phyloP scores from a whole-genome alignment of 495 filamentous ascomycete genomes.

The Talaromyces nanjingensis region DNA sequence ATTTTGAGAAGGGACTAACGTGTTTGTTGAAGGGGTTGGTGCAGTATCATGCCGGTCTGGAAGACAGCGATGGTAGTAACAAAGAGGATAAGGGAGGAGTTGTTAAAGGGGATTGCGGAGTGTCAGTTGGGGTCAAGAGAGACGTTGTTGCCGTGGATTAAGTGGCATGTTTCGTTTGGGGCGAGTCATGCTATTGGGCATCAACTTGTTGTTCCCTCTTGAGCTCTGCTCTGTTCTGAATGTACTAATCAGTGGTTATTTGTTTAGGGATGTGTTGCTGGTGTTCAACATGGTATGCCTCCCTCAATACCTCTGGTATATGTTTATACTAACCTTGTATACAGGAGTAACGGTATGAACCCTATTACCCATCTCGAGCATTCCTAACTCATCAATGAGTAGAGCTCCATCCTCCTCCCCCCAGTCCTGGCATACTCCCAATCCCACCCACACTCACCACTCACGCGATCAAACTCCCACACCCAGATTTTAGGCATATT shows the following conservation, averaged over 20 bases:
- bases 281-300: background rate
- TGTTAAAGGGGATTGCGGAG: background rate
- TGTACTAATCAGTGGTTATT: background rate
- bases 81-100: background rate
- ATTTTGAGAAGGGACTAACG: background rate
- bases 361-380: background rate
- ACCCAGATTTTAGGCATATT: too few species aligned
- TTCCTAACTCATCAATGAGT: too few species aligned
- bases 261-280: background rate
- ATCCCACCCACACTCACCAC: too few species aligned
- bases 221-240: background rate
- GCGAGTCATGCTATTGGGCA: too few species aligned
- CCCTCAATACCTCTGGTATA: background rate
- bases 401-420: too few species aligned
- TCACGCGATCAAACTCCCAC: too few species aligned
- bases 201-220: too few species aligned
- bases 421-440: too few species aligned
- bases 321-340: background rate
- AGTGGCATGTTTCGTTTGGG: background rate
- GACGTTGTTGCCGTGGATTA: background rate
- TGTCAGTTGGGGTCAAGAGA: background rate
- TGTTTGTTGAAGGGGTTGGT: background rate
- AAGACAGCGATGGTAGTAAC: background rate
- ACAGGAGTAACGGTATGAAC: background rate
- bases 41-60: background rate